These are phyloP conservation scores for Cucurbita ficifolia DNA, from an alignment of 306 rosid species.

Conservation along the genomic window DNA sequence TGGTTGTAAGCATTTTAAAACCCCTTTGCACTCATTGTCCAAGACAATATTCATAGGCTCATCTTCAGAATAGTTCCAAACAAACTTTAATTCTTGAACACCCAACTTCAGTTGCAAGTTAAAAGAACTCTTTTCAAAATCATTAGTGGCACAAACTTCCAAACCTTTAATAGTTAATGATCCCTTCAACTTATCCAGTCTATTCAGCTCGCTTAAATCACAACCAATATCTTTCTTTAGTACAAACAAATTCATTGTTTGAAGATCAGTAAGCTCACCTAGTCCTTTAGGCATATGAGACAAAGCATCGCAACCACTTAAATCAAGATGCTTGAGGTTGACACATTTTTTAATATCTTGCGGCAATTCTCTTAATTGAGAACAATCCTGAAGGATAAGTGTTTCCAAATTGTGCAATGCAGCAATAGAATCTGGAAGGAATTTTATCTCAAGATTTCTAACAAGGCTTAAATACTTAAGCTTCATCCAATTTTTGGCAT, in stretches of 20 bases:
- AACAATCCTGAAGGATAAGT: not conserved
- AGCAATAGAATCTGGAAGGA: not conserved
- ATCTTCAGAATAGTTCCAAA: not conserved
- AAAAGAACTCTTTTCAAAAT: not conserved
- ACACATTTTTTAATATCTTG: not conserved
- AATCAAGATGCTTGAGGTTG: constrained; percentile 8
- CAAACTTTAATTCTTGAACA: not conserved
- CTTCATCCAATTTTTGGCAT: not conserved
- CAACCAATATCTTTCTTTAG: not conserved
- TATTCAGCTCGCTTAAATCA: not conserved
- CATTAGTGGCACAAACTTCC: not conserved
- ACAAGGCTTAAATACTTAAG: constrained; percentile 1
- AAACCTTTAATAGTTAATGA: not conserved
- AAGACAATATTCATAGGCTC: not conserved
- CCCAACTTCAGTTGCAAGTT: not conserved
- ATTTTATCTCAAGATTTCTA: too few relatives aligned
- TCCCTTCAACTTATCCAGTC: not conserved
- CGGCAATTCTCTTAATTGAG: not conserved
- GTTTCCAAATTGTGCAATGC: not conserved
- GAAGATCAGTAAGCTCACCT: not conserved
- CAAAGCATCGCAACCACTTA: not conserved
- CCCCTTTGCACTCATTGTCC: not conserved
- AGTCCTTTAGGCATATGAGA: constrained; percentile 7
- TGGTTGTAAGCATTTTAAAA: not conserved
- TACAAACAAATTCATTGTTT: not conserved